Base-by-base conservation (phyloP, 495 filamentous ascomycete genomes). In the Neurospora discreta region DNA sequence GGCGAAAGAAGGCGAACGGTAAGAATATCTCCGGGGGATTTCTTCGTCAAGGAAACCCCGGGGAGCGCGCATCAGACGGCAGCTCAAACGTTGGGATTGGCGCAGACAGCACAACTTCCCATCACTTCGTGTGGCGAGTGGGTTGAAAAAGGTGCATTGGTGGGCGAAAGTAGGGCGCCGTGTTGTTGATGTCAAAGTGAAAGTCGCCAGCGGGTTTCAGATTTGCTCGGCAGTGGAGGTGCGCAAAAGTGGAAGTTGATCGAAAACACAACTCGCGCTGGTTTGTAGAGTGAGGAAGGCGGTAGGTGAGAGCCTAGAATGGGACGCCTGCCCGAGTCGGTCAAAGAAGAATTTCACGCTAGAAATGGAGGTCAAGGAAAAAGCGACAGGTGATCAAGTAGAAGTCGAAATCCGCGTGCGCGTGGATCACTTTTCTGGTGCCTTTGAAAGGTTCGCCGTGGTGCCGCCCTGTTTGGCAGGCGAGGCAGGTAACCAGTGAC, bases 1-100 rank as follows among this genome's bases (percentile, higher is more conserved):
- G 15, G 30, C 52, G 52, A 65, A 8, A 16, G 52, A 65, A 65
- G 26, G 30, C 26, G 26, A 65, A 65, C 13, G 52, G 52, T 65
- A 65, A 65, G 52, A 33, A 18, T 30, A 36, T 20, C 41, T 7
- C 30, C 65, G 20, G n/a, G 60, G 38, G 18, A 18, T 73, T 72
- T 39, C 40, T 20, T 20, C 26, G 71, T 68, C 60, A 41, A 41
- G 38, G 23, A 38, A n/a, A 18, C 33, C 43, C 44, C 30, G 68
- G 74, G 70, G 23, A 68, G 40, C 72, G 72, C 67, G 73, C 73
- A 58, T 73, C 69, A 69, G 18, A 38, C 69, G 13, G 43, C 73
- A 46, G 52, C 40, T 76, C 75, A 76, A 70, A 42, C 39, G 73
- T 46, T 15, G 43, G 46, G 30, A 38, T 39, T 16, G 30, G 20